Base-by-base conservation (phyloP, 2,329 filamentous ascomycete genomes). In the Madurella mycetomatis region DNA sequence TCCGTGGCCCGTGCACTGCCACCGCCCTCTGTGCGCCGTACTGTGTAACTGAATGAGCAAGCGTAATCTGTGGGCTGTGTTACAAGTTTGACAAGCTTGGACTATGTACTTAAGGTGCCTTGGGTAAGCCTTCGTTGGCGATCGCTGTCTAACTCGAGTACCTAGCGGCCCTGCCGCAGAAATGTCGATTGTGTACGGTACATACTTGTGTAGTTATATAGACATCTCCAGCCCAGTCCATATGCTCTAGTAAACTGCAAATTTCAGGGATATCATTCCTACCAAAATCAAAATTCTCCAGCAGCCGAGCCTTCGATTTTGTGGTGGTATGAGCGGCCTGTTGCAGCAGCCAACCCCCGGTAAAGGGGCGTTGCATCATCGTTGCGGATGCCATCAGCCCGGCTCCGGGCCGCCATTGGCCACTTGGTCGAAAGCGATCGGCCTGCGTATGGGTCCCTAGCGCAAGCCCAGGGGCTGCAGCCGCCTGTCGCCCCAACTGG, bases 361-460 rank as follows among this genome's bases (percentile, higher is more conserved):
- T 19, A 41, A 16, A 15, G n/a, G 40, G 13, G n/a, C 8, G 19
- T 50, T 50, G 52, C 53, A 55, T 55, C 53, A 51, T 51, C 48
- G 34, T 40, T 12, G 46, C 52, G 41, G 47, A 17, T 40, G 25
- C 15, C 19, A 11, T 12, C 44, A 41, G 42, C 37, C 16, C 7
- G 16, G 31, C 17, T 11, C 55, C 58, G 50, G 47, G 55, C 55
- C 17, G 48, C 34, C 41, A 58, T 54, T 55, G 57, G 57, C 57
- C 55, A 57, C 44, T 37, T 49, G 48, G 44, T 44, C 47, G 48
- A 37, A 44, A 54, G n/a, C 45, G 32, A 50, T 41, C 31, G 7
- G 43, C 37, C 46, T 40, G 12, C 11, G 39, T 45, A 49, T 39
- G 55, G 57, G 30, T 34, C 31, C 48, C 51, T 11, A 45, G 41